Conservation (phyloP, 2,329 filamentous ascomycete genomes). For the Paramyrothecium sp. region DNA sequence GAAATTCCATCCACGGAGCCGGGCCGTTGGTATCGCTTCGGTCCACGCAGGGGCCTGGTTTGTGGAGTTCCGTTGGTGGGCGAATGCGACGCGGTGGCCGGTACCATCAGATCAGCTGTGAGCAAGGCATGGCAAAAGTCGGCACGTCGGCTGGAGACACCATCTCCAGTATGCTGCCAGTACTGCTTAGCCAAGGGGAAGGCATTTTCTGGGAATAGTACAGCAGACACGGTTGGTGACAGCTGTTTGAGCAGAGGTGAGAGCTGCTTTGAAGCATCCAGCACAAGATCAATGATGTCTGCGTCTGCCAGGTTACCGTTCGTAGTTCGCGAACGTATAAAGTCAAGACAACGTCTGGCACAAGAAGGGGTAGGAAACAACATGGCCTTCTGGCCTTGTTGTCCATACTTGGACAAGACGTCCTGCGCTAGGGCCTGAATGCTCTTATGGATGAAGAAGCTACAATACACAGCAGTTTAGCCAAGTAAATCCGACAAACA, state of each 20-base stretch:
- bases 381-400: conserved; percentile 66
- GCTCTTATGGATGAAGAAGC: conserved; percentile 88
- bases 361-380: conserved; percentile 73
- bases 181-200: conserved; percentile 84
- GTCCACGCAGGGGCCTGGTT: conserved; percentile 61
- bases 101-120: conserved; percentile 60
- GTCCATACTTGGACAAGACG: conserved; percentile 64
- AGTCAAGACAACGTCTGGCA: conserved; percentile 72
- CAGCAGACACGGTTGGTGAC: conserved; percentile 62
- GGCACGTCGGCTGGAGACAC: conserved; percentile 84
- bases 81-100: conserved; percentile 21
- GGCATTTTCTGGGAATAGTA: conserved; percentile 67
- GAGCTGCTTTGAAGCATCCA: conserved; percentile 53
- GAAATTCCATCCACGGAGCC: conserved; percentile 36
- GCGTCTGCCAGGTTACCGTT: conserved; percentile 47
- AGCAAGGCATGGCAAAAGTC: conserved; percentile 84
- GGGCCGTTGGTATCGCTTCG: conserved; percentile 72
- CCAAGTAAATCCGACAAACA: too few relatives aligned
- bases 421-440: conserved; percentile 72
- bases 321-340: conserved; percentile 62
- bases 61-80: conserved; percentile 19
- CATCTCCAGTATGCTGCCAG: conserved; percentile 96
- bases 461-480: conserved; percentile 26
- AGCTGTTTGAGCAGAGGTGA: conserved; percentile 53
- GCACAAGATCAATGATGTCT: conserved; percentile 59